Conservation (phyloP, 768 basidiomycete genomes). For the Harrya chromipes region DNA sequence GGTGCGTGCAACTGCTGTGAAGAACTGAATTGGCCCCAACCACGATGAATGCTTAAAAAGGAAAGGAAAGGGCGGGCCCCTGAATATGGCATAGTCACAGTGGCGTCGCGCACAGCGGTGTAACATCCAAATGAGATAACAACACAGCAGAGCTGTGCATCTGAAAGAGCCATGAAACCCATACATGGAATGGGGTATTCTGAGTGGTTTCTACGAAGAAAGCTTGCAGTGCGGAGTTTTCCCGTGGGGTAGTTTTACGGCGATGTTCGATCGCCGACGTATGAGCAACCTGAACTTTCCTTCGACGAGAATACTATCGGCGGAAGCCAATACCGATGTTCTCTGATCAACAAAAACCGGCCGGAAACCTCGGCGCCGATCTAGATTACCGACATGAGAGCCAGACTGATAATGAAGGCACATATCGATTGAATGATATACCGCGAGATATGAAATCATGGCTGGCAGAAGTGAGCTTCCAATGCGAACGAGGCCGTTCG, state of each 20-base stretch:
- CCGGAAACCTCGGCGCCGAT: constrained; percentile 5
- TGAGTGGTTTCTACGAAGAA: too few relatives aligned
- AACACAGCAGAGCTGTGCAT: constrained; percentile 18
- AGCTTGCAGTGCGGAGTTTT: constrained; percentile 2
- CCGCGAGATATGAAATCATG: too few relatives aligned
- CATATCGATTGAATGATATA: background rate
- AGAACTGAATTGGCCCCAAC: constrained; percentile 2
- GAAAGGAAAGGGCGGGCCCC: constrained; percentile 2
- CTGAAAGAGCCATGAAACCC: background rate
- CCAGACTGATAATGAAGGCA: background rate
- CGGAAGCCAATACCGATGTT: background rate
- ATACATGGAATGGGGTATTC: too few relatives aligned
- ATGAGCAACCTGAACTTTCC: background rate
- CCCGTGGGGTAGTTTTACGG: constrained; percentile 2
- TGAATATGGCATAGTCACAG: background rate
- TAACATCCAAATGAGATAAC: constrained; percentile 1
- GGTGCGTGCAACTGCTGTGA: background rate
- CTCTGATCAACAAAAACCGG: background rate
- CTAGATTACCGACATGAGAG: constrained; percentile 3
- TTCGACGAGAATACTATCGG: background rate
- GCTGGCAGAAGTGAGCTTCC: too few relatives aligned
- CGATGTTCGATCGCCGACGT: constrained; percentile 10
- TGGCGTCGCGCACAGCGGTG: constrained; percentile 13
- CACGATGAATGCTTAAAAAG: constrained; percentile 10
- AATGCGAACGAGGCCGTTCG: too few relatives aligned